Conservation (phyloP, 495 filamentous ascomycete genomes). For the Parmelia sp. region DNA sequence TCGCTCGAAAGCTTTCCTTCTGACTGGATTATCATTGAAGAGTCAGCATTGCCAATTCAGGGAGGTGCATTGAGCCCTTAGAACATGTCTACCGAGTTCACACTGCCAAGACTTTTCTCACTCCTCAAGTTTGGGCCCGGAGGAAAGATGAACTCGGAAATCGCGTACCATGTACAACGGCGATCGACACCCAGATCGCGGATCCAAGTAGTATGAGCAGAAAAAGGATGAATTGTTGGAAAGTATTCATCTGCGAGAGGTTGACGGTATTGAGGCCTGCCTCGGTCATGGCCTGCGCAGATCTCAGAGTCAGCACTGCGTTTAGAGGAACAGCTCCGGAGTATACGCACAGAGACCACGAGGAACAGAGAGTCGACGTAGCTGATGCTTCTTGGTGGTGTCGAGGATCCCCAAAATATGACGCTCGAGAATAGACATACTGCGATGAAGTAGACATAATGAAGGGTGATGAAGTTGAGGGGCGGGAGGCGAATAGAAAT, state of each 20-base stretch:
- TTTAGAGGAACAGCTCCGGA: too few species aligned
- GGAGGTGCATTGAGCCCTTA: too few species aligned
- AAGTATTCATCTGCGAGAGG: conserved; percentile 63
- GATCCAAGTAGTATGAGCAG: conserved; percentile 66
- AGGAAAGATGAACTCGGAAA: too few species aligned
- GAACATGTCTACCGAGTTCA: too few species aligned
- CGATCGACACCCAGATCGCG: conserved; percentile 58
- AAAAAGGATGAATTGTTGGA: conserved; percentile 73
- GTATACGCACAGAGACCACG: too few species aligned
- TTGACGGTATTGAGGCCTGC: conserved; percentile 70
- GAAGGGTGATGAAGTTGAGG: conserved; percentile 71
- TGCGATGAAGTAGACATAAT: conserved; percentile 71
- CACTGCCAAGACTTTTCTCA: too few species aligned
- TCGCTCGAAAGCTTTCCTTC: conserved; percentile 64
- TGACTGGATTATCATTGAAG: too few species aligned
- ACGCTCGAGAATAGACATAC: conserved; percentile 58
- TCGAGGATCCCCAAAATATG: conserved; percentile 68
- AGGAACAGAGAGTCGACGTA: conserved; percentile 76
- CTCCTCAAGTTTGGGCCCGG: too few species aligned
- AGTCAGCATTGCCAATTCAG: too few species aligned
- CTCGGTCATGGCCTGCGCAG: conserved; percentile 76
- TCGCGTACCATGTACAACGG: conserved; percentile 49
- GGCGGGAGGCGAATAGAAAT: conserved; percentile 39
- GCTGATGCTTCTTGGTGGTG: conserved; percentile 52
- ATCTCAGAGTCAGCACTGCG: too few species aligned